phyloP scores from a whole-genome alignment of 495 filamentous ascomycete genomes.

The Talaromyces liani region DNA sequence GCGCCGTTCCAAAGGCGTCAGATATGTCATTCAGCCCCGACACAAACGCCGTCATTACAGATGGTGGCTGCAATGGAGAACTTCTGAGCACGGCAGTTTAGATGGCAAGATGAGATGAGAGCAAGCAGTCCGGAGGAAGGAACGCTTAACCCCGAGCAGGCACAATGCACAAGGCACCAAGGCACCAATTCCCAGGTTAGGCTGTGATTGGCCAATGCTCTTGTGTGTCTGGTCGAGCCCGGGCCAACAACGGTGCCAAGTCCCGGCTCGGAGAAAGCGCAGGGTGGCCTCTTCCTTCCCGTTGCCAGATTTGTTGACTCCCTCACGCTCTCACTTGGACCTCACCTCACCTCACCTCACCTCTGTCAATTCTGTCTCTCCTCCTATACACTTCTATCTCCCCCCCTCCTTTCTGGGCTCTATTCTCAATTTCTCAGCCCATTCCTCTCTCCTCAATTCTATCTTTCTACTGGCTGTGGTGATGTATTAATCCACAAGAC shows the following conservation, averaged over 20 bases:
- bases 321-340: background rate
- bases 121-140: too few relatives aligned
- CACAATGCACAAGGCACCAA: background rate
- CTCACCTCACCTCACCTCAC: background rate
- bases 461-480: background rate
- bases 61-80: constrained; percentile 27
- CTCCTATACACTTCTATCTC: background rate
- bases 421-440: background rate
- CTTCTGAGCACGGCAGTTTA: constrained; percentile 16
- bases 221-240: background rate
- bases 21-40: constrained; percentile 26
- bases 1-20: constrained; percentile 8
- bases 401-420: background rate
- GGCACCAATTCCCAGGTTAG: background rate
- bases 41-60: constrained; percentile 35
- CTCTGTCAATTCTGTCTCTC: background rate
- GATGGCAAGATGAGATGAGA: too few relatives aligned
- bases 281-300: background rate
- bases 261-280: background rate
- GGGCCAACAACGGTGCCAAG: background rate
- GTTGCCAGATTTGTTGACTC: background rate
- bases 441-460: background rate
- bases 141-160: background rate
- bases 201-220: background rate
- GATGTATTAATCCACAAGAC: constrained; percentile 2